Base-by-base conservation (phyloP, 805 yeast genomes). In the Kodamaea laetipori region DNA sequence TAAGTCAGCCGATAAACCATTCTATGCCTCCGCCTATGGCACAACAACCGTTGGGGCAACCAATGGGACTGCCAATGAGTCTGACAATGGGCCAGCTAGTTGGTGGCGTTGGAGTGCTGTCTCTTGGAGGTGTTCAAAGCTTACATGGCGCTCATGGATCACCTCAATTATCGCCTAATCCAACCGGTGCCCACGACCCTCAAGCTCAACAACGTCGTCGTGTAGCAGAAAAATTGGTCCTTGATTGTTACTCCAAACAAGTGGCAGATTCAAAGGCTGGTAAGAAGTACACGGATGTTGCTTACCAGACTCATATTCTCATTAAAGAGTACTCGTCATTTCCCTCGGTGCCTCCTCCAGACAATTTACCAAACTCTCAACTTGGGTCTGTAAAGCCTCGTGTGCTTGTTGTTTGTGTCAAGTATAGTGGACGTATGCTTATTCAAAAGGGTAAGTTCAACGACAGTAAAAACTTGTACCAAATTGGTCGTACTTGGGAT, bases 401-500 rank as follows among this genome's bases (percentile, higher is more conserved):
- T 57, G 66, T 84, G 4, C 63, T 86, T 46, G 76, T 78, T 9
- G 61, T 82, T 15, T 80, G 90, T 27, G 79, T 77, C 2, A 80
- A 84, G 57, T 71, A 76, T 37, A 74, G 82, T 5, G 92, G 92
- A 0, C 66, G 84, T 18, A 82, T 86, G 24, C 73, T 82, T 45
- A 54, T 90, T 9, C 96, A 90, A 60, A 90, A 92, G 63, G 96
- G 95, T 2, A 82, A 95, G 55, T 89, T 80, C 59, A 84, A 85
- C 53, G 69, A 77, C 7, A 58, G 54, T 27, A 86, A 86, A 52
- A 83, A 86, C 1, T 62, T 82, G 1, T 80, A 86, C 54, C 97
- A 90, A 64, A 87, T 90, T 40, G 98, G 98, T 24, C 77, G 97
- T 56, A 85, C 95, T 2, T 90, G 98, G 98, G 82, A 80, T 49